Evolutionary conservation across 2,329 filamentous ascomycete species (phyloP), one percentile per base, ranked within the genome.

Genomic region (Botrytis sinoallii): DNA sequence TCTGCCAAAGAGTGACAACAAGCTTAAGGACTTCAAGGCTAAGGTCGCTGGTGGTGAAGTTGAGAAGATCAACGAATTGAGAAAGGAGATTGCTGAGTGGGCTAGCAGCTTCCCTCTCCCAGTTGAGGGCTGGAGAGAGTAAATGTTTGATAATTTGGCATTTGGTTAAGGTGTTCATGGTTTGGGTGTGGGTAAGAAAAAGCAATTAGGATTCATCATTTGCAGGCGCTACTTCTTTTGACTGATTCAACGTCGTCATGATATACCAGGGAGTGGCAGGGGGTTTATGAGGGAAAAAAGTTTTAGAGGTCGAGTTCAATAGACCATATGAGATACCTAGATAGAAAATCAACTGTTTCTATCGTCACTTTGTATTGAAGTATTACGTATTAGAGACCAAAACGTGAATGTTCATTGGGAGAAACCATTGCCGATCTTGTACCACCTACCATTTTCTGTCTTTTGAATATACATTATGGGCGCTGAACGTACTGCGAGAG

Each of bases 11-110:
- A 93, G 96, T 85, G 94, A 93, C 81, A 99, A 98, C 91, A 98
- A 97, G 91, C 93, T 97, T 84, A 98, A 98, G 91, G 96, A 99
- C 88, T 98, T 99, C 92, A 97, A 95, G 89, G 91, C 90, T 83
- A 95, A 94, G 89, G 93, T 97, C 76, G 89, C 92, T 74, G 86
- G 88, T 78, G 95, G 94, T 77, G 89, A 92, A 81, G 88, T 97
- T 67, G 84, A 89, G 75, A 93, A 95, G 87, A 95, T 99, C 85
- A 91, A 92, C 83, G 89, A 88, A 79, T 88, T 97, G 83, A 93
- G 91, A 87, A 92, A 94, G 86, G 95, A 98, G 88, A 94, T 99
- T 83, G 87, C 93, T 65, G 85, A 85, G 67, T 99, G 95, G 95
- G 93, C 93, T 82, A 88, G 88, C 82, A 90, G 89, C 78, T 99